These are phyloP conservation scores for Fistulina hepatica DNA, from an alignment of 1,284 basidiomycete species.

Conservation along the genomic window DNA sequence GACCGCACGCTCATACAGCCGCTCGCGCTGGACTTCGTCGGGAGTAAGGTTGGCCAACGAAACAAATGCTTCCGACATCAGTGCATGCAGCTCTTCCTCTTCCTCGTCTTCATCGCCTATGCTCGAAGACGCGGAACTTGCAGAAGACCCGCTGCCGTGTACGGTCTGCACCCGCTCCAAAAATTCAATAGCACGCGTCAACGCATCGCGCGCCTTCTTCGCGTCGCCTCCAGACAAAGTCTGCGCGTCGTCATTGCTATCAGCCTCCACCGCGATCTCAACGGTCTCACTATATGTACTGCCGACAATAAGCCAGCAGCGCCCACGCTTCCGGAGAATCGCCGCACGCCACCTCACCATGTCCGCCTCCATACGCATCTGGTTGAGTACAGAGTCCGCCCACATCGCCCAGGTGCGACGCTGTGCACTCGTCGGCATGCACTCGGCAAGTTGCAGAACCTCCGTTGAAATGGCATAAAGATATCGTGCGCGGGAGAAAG, in stretches of 20 bases:
- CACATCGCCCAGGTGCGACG: slow-evolving; percentile 44
- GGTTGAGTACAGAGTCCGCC: slow-evolving; percentile 46
- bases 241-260: slow-evolving; percentile 3
- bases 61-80: slow-evolving; percentile 41
- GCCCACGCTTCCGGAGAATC: slow-evolving; percentile 35
- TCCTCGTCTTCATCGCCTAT: slow-evolving; percentile 19
- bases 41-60: slow-evolving; percentile 43
- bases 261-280: slow-evolving; percentile 33
- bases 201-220: slow-evolving; percentile 36
- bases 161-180: slow-evolving; percentile 35
- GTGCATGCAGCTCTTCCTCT: slow-evolving; percentile 24
- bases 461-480: slow-evolving; percentile 48
- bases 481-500: slow-evolving; percentile 42
- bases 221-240: slow-evolving; percentile 35
- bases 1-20: slow-evolving; percentile 32
- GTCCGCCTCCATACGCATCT: slow-evolving; percentile 47
- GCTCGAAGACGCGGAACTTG: not conserved
- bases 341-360: slow-evolving; percentile 33
- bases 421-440: slow-evolving; percentile 30
- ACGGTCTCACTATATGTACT: slow-evolving; percentile 37
- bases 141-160: slow-evolving; percentile 7
- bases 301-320: slow-evolving; percentile 43
- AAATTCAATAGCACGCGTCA: slow-evolving; percentile 36
- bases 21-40: slow-evolving; percentile 35
- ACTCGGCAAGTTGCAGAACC: slow-evolving; percentile 44